These are phyloP conservation scores for Amphirosellinia nigrospora DNA, from an alignment of 495 filamentous ascomycete genomes.

Conservation along the genomic window DNA sequence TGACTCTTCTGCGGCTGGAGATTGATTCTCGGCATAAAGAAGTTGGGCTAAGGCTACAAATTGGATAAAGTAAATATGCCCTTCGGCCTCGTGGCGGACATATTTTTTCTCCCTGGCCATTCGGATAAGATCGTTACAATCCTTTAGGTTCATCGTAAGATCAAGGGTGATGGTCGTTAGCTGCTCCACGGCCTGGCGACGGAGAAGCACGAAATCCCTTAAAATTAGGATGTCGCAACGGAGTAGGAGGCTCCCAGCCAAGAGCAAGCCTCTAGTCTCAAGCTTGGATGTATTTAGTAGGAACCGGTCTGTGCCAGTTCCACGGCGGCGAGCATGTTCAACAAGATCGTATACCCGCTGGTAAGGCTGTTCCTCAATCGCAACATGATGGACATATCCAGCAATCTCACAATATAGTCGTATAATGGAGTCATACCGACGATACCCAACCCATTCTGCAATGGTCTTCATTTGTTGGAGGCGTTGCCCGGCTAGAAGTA, in stretches of 20 bases:
- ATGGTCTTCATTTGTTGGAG: not conserved
- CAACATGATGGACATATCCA: not conserved
- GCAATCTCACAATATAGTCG: not conserved
- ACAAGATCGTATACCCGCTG: not conserved
- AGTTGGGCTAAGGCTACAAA: not conserved
- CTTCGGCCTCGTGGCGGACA: not conserved
- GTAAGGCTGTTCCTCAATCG: not conserved
- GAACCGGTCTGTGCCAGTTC: not conserved
- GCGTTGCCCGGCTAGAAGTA: not conserved
- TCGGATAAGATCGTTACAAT: not conserved
- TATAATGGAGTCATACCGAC: not conserved
- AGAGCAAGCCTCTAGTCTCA: not conserved
- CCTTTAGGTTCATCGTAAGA: not conserved
- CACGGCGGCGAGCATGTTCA: not conserved
- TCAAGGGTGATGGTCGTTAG: not conserved
- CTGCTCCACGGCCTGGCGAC: not conserved
- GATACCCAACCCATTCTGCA: conserved; percentile 5
- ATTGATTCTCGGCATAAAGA: not conserved
- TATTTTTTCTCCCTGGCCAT: not conserved
- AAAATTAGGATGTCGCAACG: not conserved
- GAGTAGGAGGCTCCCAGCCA: not conserved
- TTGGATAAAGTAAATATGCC: conserved; percentile 7
- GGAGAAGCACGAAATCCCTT: not conserved
- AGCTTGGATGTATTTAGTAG: not conserved
- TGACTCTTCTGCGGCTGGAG: not conserved